Percentiles rank a stretch among this genome's conserved stretches.
phyloP scores from a whole-genome alignment of 441 rosid species.

The Euphorbia celastroides region DNA sequence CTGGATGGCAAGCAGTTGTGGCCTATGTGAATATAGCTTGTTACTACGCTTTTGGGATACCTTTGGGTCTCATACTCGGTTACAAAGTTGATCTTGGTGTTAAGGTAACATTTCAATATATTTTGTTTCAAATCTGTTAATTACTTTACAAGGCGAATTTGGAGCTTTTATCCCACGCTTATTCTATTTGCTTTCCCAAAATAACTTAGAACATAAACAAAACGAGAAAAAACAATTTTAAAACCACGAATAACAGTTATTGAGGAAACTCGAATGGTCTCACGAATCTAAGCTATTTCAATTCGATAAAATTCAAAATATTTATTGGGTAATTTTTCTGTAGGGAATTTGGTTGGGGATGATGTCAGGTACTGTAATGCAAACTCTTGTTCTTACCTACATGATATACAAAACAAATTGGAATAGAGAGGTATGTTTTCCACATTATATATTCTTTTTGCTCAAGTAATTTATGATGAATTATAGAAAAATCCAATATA shows the following conservation, averaged over 20 bases:
- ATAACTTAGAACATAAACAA: too few relatives aligned
- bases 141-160: too few relatives aligned
- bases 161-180: too few relatives aligned
- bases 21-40: constrained; percentile 54
- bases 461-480: not conserved
- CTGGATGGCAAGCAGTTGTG: constrained; percentile 58
- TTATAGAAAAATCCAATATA: too few relatives aligned
- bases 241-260: too few relatives aligned
- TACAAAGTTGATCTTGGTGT: constrained; percentile 38
- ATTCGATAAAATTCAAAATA: not conserved
- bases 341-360: constrained; percentile 63
- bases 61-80: constrained; percentile 46
- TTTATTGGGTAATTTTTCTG: not conserved
- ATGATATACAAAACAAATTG: constrained; percentile 48
- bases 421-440: constrained; percentile 36
- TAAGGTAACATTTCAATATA: constrained; percentile 18
- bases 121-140: not conserved
- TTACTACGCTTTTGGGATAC: constrained; percentile 48
- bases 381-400: constrained; percentile 30
- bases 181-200: too few relatives aligned
- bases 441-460: not conserved
- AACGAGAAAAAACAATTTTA: too few relatives aligned
- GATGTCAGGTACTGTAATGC: constrained; percentile 38
- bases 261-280: not conserved
- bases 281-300: not conserved